Evolutionary conservation across 805 yeast species (phyloP).

Genomic region (Maudiozyma bulderi): DNA sequence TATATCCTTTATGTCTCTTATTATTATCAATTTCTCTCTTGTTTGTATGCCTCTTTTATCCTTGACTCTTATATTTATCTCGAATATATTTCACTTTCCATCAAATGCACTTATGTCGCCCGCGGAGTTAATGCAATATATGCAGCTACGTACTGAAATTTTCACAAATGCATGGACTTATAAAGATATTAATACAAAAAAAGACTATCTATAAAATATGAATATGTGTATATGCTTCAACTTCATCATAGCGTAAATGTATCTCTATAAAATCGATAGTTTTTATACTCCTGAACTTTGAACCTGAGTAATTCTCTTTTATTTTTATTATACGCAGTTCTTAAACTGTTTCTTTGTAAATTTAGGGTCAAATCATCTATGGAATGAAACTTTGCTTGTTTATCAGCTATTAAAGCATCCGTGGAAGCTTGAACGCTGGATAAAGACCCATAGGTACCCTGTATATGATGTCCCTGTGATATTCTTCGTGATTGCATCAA

Average conservation of each 20-base stretch:
- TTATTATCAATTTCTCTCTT: neutral
- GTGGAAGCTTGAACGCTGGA: neutral
- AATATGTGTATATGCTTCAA: neutral
- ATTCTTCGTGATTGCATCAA: neutral
- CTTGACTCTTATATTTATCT: neutral
- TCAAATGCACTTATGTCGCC: too few relatives aligned
- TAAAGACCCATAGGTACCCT: neutral
- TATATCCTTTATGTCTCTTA: neutral
- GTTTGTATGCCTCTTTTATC: neutral
- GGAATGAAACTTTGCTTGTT: neutral
- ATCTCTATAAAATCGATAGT: slow-evolving; percentile 19
- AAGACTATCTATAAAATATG: neutral
- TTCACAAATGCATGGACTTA: neutral
- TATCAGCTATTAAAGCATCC: neutral
- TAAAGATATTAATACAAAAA: neutral
- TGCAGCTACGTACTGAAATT: neutral
- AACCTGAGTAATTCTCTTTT: slow-evolving; percentile 12
- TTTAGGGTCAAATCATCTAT: slow-evolving; percentile 3
- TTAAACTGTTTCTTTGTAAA: slow-evolving; percentile 10
- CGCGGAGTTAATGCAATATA: neutral
- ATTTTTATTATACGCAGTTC: slow-evolving; percentile 10
- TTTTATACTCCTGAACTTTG: slow-evolving; percentile 19
- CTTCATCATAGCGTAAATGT: slow-evolving; percentile 16
- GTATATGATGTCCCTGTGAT: neutral
- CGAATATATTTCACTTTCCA: neutral